Percentiles rank a stretch among this genome's conserved stretches.
These are phyloP conservation scores for Botrytis paeoniae DNA, from an alignment of 2,329 filamentous ascomycete species.

Conservation along the genomic window DNA sequence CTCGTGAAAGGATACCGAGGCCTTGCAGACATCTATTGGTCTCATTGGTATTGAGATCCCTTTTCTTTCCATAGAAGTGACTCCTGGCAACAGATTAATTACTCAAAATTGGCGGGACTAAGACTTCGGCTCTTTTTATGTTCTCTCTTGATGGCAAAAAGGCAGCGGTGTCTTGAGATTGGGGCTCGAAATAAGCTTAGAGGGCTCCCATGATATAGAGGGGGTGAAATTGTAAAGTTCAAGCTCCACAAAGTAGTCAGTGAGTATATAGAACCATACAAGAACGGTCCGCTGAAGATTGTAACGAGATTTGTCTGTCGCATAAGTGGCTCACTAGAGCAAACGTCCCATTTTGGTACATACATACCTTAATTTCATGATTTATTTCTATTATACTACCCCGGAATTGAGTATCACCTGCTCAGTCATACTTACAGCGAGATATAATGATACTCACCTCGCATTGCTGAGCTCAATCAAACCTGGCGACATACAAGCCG, in stretches of 20 bases:
- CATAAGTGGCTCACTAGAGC: not conserved
- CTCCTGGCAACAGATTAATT: not conserved
- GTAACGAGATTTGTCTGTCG: not conserved
- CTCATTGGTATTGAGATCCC: not conserved
- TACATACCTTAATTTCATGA: not conserved
- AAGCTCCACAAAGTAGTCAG: not conserved
- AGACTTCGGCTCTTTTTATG: not conserved
- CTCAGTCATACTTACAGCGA: not conserved
- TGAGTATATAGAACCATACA: not conserved
- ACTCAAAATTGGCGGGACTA: not conserved
- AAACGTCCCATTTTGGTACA: not conserved
- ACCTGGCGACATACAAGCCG: not conserved
- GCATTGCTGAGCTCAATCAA: not conserved
- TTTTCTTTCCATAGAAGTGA: not conserved
- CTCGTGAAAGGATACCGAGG: not conserved
- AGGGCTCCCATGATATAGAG: not conserved
- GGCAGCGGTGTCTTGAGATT: not conserved
- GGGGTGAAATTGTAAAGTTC: not conserved
- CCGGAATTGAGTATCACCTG: not conserved
- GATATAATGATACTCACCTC: not conserved
- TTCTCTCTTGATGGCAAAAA: not conserved
- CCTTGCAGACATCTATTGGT: not conserved
- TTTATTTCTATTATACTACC: not conserved
- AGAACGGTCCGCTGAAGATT: not conserved
- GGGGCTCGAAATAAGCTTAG: not conserved